These are phyloP conservation scores for Hanseniaspora mollemarum DNA, from an alignment of 805 yeast species.

Conservation along the genomic window DNA sequence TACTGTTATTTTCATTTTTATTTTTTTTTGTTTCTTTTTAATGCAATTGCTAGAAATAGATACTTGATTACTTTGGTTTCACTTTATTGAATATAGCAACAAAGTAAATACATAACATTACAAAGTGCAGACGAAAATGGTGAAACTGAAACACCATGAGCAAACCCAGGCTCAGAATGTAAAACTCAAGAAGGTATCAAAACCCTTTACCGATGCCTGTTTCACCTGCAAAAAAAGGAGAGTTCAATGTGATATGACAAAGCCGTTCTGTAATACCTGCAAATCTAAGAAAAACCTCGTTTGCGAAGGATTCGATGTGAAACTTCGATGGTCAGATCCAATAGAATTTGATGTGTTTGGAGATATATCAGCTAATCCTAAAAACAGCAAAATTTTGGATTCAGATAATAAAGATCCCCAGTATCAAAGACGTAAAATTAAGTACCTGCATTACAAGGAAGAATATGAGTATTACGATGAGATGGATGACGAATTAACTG, in stretches of 20 bases:
- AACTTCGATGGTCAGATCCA: slow-evolving; percentile 61
- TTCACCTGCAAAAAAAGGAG: slow-evolving; percentile 75
- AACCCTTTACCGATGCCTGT: slow-evolving; percentile 70
- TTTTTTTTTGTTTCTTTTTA: too few relatives aligned
- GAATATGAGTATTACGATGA: slow-evolving; percentile 67
- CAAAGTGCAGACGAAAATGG: too few relatives aligned
- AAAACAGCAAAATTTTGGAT: slow-evolving; percentile 16
- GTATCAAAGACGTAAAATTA: slow-evolving; percentile 60
- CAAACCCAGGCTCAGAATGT: background rate
- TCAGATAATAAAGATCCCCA: slow-evolving; percentile 35
- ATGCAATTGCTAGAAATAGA: too few relatives aligned
- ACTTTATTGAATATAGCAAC: too few relatives aligned
- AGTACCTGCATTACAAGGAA: slow-evolving; percentile 60
- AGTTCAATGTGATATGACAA: slow-evolving; percentile 64
- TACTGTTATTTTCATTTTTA: too few relatives aligned
- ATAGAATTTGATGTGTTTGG: slow-evolving; percentile 41
- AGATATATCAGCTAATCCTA: slow-evolving; percentile 22
- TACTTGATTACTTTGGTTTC: too few relatives aligned
- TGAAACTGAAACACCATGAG: background rate
- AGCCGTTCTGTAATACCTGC: slow-evolving; percentile 66
- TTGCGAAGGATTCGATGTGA: slow-evolving; percentile 78
- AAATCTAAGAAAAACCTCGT: slow-evolving; percentile 44
- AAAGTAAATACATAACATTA: too few relatives aligned
- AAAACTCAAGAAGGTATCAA: slow-evolving; percentile 35
- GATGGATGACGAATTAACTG: slow-evolving; percentile 58